phyloP scores from a whole-genome alignment of 2,329 filamentous ascomycete genomes.

The Alternaria novae-zelandiae region DNA sequence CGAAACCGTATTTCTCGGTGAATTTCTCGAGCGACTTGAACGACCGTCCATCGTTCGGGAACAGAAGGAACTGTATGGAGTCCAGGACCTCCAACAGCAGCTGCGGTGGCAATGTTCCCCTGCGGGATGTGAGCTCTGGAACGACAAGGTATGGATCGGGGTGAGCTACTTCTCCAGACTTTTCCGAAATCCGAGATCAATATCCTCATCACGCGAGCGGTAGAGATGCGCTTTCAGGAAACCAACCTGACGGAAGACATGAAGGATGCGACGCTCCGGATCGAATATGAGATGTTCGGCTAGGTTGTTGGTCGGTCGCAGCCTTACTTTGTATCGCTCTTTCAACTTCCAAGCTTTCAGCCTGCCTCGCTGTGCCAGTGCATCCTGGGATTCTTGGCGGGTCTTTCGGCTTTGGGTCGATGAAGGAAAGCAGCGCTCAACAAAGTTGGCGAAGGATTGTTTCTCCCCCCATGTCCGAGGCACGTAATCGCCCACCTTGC shows the following conservation, averaged over 20 bases:
- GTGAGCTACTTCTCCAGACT: background rate
- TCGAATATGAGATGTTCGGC: background rate
- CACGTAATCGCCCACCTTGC: too few relatives aligned
- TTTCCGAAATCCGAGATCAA: background rate
- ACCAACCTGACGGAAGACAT: background rate
- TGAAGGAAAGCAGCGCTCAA: background rate
- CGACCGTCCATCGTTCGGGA: background rate
- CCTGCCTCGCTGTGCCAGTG: background rate
- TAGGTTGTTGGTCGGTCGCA: background rate
- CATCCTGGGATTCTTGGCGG: background rate
- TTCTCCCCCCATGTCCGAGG: too few relatives aligned
- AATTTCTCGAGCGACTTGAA: background rate
- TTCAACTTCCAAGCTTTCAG: background rate
- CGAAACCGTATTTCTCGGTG: background rate
- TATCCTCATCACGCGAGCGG: background rate
- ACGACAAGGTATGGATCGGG: too few relatives aligned
- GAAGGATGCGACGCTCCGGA: too few relatives aligned
- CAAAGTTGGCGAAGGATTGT: background rate
- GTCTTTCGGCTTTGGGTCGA: fast-evolving
- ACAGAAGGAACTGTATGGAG: background rate
- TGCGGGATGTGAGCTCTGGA: background rate
- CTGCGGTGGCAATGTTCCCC: background rate
- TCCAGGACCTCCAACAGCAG: background rate
- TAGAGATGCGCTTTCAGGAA: background rate
- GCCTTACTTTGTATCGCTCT: background rate